phyloP scores from a whole-genome alignment of 495 filamentous ascomycete species.

The Rusavskia elegans region DNA sequence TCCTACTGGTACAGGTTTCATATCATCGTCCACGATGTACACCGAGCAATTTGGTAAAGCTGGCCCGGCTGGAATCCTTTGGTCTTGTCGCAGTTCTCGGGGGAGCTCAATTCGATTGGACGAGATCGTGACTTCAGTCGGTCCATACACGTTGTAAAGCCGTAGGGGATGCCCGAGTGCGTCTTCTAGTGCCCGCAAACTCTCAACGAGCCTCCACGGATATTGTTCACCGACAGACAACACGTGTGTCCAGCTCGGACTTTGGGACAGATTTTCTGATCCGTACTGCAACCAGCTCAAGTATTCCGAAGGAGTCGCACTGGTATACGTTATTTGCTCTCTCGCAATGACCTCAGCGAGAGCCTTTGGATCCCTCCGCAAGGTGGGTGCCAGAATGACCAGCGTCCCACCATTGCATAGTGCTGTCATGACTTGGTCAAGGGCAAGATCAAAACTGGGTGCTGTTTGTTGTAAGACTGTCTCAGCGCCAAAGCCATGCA shows the following conservation, averaged over 20 bases:
- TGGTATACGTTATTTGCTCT: constrained; percentile 2
- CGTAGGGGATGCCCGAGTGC: constrained; percentile 2
- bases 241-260: constrained; percentile 6
- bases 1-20: constrained; percentile 37
- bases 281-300: constrained; percentile 14
- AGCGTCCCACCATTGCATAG: constrained; percentile 19
- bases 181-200: too few relatives aligned
- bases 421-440: constrained; percentile 18
- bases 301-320: constrained; percentile 13
- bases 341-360: constrained; percentile 2
- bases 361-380: constrained; percentile 13
- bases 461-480: constrained; percentile 27
- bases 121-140: constrained; percentile 14
- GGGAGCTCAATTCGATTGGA: constrained; percentile 6
- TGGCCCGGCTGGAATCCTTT: constrained; percentile 16
- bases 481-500: constrained; percentile 10
- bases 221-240: too few relatives aligned
- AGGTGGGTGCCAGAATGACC: constrained; percentile 10
- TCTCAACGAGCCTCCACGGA: too few relatives aligned
- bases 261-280: constrained; percentile 12
- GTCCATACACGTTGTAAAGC: constrained; percentile 18
- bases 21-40: constrained; percentile 28
- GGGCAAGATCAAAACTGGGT: constrained; percentile 23
- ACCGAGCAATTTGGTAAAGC: constrained; percentile 22
- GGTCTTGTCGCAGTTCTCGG: neutral